phyloP scores from a whole-genome alignment of 441 rosid species.

The Corymbia citriodora region DNA sequence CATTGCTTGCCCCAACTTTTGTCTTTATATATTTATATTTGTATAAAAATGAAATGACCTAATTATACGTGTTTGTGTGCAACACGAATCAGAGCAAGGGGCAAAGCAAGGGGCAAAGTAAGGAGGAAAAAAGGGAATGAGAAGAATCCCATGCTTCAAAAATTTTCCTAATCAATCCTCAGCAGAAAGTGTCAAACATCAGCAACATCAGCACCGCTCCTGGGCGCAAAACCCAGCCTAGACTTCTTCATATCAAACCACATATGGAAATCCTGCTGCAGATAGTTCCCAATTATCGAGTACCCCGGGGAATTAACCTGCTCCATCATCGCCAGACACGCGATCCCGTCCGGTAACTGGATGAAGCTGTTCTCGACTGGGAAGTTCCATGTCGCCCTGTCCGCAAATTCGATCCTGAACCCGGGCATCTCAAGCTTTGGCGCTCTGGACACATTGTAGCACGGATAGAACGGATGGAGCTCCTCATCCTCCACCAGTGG shows the following conservation, averaged over 20 bases:
- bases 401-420: neutral
- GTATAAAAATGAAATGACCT: neutral
- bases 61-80: neutral
- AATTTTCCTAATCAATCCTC: neutral
- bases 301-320: neutral
- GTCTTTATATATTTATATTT: neutral
- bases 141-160: neutral
- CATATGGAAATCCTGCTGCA: neutral
- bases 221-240: neutral
- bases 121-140: neutral
- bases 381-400: slow-evolving; percentile 3
- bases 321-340: neutral
- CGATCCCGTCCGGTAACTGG: neutral
- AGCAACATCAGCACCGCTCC: neutral
- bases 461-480: neutral
- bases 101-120: neutral
- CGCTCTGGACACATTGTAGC: neutral
- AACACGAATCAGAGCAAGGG: neutral
- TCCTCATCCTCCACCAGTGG: neutral
- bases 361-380: slow-evolving; percentile 3
- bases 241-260: neutral
- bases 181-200: neutral
- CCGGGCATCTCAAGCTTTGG: neutral
- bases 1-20: neutral
- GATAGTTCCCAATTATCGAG: neutral